A percentile compares a stretch with the other conserved stretches of the same genome.
Conservation (phyloP, 1,284 basidiomycete species). For the Cronartium quercuum region DNA sequence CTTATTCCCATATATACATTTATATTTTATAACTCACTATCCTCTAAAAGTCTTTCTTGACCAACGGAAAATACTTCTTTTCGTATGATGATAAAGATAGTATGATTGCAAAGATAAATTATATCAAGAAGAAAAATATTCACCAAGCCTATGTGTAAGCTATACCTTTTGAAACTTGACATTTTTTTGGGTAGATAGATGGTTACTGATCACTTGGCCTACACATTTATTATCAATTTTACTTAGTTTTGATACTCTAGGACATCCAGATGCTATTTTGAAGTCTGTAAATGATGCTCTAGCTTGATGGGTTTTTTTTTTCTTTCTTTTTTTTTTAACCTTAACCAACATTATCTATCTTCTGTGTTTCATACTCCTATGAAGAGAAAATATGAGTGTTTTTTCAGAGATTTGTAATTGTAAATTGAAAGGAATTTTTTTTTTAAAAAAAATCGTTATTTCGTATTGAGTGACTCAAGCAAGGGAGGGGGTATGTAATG, state of each 20-base stretch:
- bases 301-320: no score
- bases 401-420: no score
- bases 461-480: no score
- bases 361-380: no score
- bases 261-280: not conserved
- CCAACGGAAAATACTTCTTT: slow-evolving; percentile 33
- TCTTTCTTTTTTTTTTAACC: no score
- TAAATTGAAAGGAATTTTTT: no score
- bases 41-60: slow-evolving; percentile 22
- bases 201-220: not conserved
- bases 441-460: no score
- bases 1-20: not conserved
- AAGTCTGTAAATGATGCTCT: no score
- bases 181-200: not conserved
- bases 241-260: slow-evolving; percentile 17
- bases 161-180: slow-evolving; percentile 13
- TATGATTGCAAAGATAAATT: slow-evolving; percentile 12
- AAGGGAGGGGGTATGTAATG: no score
- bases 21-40: not conserved
- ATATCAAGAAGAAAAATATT: slow-evolving; percentile 11
- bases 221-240: not conserved
- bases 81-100: slow-evolving; percentile 29
- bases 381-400: no score
- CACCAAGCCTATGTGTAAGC: slow-evolving; percentile 7
- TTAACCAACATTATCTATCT: no score